A percentile compares a stretch with the other conserved stretches of the same genome.
Conservation (phyloP, 1,284 basidiomycete genomes). For the Flammula alnicola region DNA sequence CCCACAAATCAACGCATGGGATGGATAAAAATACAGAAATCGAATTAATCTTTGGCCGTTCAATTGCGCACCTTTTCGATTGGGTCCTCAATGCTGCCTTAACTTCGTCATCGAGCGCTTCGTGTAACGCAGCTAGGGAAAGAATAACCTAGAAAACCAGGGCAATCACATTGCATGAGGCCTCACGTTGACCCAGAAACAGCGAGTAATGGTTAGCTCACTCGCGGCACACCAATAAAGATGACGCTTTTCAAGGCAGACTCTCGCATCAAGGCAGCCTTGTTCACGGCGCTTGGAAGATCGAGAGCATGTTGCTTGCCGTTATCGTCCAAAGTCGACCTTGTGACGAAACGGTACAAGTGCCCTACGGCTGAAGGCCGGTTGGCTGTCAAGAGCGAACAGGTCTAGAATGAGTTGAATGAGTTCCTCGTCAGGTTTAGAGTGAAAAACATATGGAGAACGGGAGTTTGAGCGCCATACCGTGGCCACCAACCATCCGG, state of each 20-base stretch:
- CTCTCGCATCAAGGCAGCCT: slow-evolving; percentile 89
- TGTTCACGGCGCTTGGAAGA: slow-evolving; percentile 60
- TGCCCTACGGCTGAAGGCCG: slow-evolving; percentile 79
- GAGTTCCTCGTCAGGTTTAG: slow-evolving; percentile 6
- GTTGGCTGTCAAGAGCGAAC: slow-evolving; percentile 83
- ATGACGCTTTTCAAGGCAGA: slow-evolving; percentile 92
- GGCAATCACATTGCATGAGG: slow-evolving; percentile 5
- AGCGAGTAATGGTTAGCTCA: slow-evolving; percentile 41
- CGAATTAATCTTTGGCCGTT: neutral
- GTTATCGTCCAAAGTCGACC: slow-evolving; percentile 48
- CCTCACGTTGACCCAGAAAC: slow-evolving; percentile 8
- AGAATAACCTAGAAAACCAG: slow-evolving; percentile 71
- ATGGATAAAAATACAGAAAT: slow-evolving; percentile 12
- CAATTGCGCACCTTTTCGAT: slow-evolving; percentile 63
- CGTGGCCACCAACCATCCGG: slow-evolving; percentile 83
- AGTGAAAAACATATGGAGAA: slow-evolving; percentile 13
- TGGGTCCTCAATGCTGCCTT: slow-evolving; percentile 67
- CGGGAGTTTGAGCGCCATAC: slow-evolving; percentile 44
- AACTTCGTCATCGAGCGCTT: slow-evolving; percentile 81
- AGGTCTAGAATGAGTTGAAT: slow-evolving; percentile 56
- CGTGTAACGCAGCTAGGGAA: slow-evolving; percentile 75
- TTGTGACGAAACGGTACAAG: slow-evolving; percentile 78
- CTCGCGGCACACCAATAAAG: slow-evolving; percentile 90
- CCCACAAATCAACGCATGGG: slow-evolving; percentile 3
- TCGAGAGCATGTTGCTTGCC: slow-evolving; percentile 44